A percentile compares a stretch with the other conserved stretches of the same genome.
phyloP scores from a whole-genome alignment of 768 basidiomycete species.

The Podaxis sp. region DNA sequence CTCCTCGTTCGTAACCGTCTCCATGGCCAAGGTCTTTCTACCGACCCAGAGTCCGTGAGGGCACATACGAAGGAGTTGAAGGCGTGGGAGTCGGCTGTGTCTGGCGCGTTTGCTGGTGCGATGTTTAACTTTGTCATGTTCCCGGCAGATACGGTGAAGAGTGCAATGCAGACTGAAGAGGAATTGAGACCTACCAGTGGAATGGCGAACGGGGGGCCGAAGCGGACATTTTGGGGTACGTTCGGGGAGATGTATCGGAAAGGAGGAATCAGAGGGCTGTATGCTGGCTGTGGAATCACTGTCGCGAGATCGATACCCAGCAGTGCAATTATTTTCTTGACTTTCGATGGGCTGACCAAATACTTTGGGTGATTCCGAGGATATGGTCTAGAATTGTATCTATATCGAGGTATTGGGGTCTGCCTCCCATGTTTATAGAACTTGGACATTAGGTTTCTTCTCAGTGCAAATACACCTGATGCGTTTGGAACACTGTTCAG shows the following conservation, averaged over 20 bases:
- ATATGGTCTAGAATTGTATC: background rate
- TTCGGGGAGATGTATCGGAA: constrained; percentile 68
- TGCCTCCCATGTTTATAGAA: background rate
- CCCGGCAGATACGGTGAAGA: constrained; percentile 95
- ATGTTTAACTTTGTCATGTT: constrained; percentile 87
- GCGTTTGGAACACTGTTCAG: no score
- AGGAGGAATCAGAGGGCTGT: constrained; percentile 81
- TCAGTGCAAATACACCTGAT: no score
- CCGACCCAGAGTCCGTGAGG: background rate
- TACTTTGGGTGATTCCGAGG: constrained; percentile 32
- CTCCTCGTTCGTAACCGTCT: constrained; percentile 54
- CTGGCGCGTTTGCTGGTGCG: constrained; percentile 85
- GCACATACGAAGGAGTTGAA: constrained; percentile 34
- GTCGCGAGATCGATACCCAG: constrained; percentile 82
- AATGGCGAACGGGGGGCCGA: constrained; percentile 22
- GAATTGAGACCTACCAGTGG: constrained; percentile 61
- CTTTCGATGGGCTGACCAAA: constrained; percentile 75
- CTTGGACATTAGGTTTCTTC: no score
- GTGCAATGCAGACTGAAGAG: constrained; percentile 90
- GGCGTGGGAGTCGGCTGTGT: constrained; percentile 80
- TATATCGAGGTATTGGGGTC: background rate
- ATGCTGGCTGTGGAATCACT: constrained; percentile 93
- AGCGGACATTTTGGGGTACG: constrained; percentile 49
- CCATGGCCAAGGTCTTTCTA: constrained; percentile 15
- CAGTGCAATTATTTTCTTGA: constrained; percentile 89